Evolutionary conservation across 169 alveolate genomes (phyloP).

Genomic region (Neospora caninum): DNA sequence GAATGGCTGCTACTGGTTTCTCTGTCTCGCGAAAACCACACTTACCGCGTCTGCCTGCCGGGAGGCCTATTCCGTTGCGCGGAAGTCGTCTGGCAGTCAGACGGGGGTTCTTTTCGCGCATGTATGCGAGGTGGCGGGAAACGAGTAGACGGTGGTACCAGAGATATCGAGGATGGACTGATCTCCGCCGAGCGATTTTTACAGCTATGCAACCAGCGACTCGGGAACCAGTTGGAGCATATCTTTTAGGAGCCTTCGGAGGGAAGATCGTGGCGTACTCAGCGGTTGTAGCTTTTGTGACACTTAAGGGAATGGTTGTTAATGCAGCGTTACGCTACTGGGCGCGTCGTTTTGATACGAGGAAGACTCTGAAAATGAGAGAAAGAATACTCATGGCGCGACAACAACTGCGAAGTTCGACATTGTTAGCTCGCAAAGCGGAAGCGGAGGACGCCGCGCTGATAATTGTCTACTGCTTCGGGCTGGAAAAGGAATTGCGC

Average conservation of each 20-base stretch:
- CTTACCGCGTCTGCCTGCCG: not conserved
- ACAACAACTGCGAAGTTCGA: not conserved
- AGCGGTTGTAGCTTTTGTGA: not conserved
- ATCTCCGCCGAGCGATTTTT: not conserved
- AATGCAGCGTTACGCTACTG: not conserved
- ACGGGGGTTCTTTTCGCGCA: not conserved
- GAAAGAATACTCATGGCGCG: not conserved
- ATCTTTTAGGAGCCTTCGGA: not conserved
- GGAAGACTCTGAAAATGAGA: not conserved
- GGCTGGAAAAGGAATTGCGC: not conserved
- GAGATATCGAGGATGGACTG: not conserved
- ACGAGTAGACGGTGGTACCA: not conserved
- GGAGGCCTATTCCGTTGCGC: not conserved
- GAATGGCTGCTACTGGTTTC: not conserved
- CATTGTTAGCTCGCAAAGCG: constrained; percentile 4
- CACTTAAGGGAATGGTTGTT: not conserved
- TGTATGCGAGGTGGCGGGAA: not conserved
- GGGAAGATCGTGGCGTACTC: not conserved
- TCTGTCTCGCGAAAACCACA: not conserved
- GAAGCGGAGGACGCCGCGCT: constrained; percentile 20
- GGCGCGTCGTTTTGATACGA: constrained; percentile 1
- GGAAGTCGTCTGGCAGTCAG: not conserved
- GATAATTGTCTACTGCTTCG: not conserved
- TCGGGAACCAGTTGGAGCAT: not conserved
- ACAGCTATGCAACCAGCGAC: not conserved